phyloP scores from a whole-genome alignment of 768 basidiomycete genomes.

The Boletus pseudopeckii region DNA sequence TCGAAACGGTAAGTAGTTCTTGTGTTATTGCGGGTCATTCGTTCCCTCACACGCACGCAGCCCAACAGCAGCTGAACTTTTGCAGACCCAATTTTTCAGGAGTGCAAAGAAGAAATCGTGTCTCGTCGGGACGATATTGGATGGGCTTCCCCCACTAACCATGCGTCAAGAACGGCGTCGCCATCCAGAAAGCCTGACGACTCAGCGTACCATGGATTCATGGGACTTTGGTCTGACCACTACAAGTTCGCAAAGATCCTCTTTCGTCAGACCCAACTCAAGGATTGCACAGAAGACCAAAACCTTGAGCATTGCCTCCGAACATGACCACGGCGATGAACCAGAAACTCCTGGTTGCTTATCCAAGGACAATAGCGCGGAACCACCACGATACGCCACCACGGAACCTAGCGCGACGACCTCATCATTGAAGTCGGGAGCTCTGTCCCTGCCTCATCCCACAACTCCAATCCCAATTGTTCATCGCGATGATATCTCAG shows the following conservation, averaged over 20 bases:
- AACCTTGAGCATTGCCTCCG: conserved; percentile 4
- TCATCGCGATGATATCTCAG: not conserved
- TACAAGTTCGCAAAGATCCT: conserved; percentile 33
- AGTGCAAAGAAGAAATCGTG: conserved; percentile 73
- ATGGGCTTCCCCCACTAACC: conserved; percentile 68
- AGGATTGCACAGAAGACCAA: conserved; percentile 2
- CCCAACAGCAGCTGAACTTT: conserved; percentile 74
- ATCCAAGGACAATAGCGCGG: conserved; percentile 3
- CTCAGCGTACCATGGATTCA: conserved; percentile 60
- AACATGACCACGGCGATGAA: conserved; percentile 3
- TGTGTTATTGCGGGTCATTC: not conserved
- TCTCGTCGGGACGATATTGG: conserved; percentile 73
- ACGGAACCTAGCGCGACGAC: not conserved
- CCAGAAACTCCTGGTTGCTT: not conserved
- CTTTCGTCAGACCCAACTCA: conserved; percentile 5
- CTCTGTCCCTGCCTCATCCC: not conserved
- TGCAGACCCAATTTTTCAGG: conserved; percentile 78
- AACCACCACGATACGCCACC: not conserved
- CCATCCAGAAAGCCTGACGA: conserved; percentile 34
- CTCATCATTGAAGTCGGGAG: not conserved
- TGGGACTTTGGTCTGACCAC: conserved; percentile 70
- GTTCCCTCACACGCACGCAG: conserved; percentile 36
- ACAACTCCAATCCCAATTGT: conserved; percentile 8
- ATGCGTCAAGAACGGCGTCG: conserved; percentile 68
- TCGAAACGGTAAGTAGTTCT: conserved; percentile 50